These are phyloP conservation scores for Populus pruinosa DNA, from an alignment of 345 rosid genomes.

Conservation along the genomic window DNA sequence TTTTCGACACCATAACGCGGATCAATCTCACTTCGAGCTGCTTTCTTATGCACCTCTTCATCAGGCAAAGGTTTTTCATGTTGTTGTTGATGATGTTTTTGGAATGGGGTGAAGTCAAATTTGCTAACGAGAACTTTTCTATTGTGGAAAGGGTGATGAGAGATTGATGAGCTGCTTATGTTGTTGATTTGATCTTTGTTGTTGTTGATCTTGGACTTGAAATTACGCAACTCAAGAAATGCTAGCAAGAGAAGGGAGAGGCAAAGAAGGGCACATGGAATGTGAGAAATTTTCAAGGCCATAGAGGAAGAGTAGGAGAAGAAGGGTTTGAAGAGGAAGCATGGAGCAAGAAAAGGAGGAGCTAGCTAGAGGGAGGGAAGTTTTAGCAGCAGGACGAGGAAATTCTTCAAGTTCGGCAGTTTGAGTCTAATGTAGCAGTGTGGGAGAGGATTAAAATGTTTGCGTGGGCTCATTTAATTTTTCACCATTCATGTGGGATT, in stretches of 20 bases:
- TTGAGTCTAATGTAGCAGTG: conserved; percentile 12
- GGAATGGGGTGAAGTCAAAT: conserved; percentile 65
- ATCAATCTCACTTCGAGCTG: conserved; percentile 51
- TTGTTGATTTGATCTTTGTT: conserved; percentile 6
- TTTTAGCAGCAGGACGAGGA: background rate
- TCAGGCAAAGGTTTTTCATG: conserved; percentile 7
- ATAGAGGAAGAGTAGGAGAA: conserved; percentile 35
- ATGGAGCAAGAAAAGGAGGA: conserved; percentile 34
- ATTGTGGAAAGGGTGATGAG: conserved; percentile 18
- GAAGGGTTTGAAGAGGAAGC: conserved; percentile 39
- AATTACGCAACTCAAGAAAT: conserved; percentile 39
- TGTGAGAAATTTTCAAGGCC: conserved; percentile 48
- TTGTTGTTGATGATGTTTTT: conserved; percentile 17
- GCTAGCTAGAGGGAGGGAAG: background rate
- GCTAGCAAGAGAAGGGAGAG: conserved; percentile 52
- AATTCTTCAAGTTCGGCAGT: conserved; percentile 2
- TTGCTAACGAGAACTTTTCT: conserved; percentile 49
- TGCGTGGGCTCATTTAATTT: background rate
- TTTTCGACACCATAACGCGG: conserved; percentile 80
- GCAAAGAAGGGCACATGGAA: conserved; percentile 43
- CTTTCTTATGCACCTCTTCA: conserved; percentile 5
- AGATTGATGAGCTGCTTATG: conserved; percentile 2
- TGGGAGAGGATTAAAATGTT: conserved; percentile 7
- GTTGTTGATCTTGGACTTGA: conserved; percentile 28
- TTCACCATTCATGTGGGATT: conserved; percentile 25